These are phyloP conservation scores for Umbelopsis vinacea DNA, from an alignment of 192 early-diverging fungal genomes.

Conservation along the genomic window DNA sequence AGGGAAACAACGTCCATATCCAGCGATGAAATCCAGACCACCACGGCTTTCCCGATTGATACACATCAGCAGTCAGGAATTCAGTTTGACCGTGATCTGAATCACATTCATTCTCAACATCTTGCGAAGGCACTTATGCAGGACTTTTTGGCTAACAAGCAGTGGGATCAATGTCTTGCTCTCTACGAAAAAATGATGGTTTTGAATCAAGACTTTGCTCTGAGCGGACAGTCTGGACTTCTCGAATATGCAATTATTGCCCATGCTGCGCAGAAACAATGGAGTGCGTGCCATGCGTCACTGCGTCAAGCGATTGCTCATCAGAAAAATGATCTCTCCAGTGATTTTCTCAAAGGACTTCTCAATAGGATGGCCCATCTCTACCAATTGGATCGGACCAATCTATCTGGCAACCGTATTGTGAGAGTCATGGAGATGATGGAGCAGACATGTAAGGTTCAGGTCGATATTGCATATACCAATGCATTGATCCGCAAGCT, in stretches of 20 bases:
- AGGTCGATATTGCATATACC: constrained; percentile 7
- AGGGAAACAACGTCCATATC: neutral
- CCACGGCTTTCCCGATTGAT: neutral
- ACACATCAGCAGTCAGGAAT: neutral
- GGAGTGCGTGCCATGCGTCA: neutral
- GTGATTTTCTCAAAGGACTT: neutral
- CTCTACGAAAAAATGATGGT: constrained; percentile 2
- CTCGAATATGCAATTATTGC: constrained; percentile 16
- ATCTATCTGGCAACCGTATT: neutral
- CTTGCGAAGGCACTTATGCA: neutral
- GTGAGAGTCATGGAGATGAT: neutral
- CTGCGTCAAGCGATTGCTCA: constrained; percentile 5
- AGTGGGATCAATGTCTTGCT: constrained; percentile 6
- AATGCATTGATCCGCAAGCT: constrained; percentile 1
- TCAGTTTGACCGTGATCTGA: neutral
- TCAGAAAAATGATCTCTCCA: neutral
- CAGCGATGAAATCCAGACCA: neutral
- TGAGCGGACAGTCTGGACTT: neutral
- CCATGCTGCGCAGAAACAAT: neutral
- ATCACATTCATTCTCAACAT: constrained; percentile 10
- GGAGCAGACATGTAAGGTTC: neutral
- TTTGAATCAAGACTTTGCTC: constrained; percentile 13
- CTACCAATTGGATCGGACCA: neutral
- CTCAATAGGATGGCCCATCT: constrained; percentile 3
- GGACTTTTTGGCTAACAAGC: constrained; percentile 2